phyloP scores from a whole-genome alignment of 305 asterid species.

The Rubia tinctorum region DNA sequence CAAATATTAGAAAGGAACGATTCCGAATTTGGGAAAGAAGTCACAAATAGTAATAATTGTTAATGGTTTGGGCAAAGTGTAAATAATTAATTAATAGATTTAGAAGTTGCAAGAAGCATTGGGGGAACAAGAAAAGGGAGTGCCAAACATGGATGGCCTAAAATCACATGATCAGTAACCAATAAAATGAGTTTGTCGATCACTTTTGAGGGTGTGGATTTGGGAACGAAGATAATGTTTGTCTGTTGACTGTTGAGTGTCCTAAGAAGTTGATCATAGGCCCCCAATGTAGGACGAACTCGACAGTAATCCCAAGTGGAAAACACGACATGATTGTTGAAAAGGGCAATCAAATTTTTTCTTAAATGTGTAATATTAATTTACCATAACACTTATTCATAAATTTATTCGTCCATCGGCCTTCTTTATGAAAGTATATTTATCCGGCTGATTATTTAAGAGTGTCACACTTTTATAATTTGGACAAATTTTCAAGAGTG shows the following conservation, averaged over 20 bases:
- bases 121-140: constrained; percentile 29
- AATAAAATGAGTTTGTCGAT: constrained; percentile 56
- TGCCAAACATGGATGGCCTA: constrained; percentile 40
- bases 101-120: constrained; percentile 2
- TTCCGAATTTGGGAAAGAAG: constrained; percentile 49
- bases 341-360: constrained; percentile 17
- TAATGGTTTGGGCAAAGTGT: constrained; percentile 16
- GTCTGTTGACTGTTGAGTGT: constrained; percentile 22
- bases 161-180: constrained; percentile 50
- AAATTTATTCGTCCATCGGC: too few relatives aligned
- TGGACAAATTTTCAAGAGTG: too few relatives aligned
- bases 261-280: constrained; percentile 29
- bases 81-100: background rate
- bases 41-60: constrained; percentile 20
- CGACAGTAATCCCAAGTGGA: constrained; percentile 31
- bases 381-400: too few relatives aligned
- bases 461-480: too few relatives aligned
- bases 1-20: constrained; percentile 4
- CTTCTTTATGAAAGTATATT: too few relatives aligned
- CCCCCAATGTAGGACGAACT: constrained; percentile 31
- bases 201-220: constrained; percentile 55
- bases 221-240: constrained; percentile 36
- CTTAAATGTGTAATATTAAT: too few relatives aligned
- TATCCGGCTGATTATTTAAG: too few relatives aligned
- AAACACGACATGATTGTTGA: constrained; percentile 54